These are phyloP conservation scores for Verticillium albo-atrum DNA, from an alignment of 2,329 filamentous ascomycete genomes.

Conservation along the genomic window DNA sequence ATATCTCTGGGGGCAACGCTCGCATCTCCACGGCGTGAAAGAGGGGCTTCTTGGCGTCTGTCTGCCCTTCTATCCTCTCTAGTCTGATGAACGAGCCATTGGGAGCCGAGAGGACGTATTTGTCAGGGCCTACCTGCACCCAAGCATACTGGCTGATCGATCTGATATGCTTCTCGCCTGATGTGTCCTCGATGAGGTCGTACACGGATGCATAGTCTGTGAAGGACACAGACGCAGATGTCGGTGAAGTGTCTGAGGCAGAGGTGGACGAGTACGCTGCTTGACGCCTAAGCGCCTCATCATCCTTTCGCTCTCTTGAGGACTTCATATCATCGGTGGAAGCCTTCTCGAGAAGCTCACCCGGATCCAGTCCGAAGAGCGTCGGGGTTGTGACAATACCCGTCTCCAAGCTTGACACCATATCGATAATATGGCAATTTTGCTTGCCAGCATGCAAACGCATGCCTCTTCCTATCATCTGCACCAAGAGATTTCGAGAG, in stretches of 20 bases:
- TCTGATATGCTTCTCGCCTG: constrained; percentile 73
- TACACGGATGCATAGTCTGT: constrained; percentile 91
- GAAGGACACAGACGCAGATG: constrained; percentile 60
- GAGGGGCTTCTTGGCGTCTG: constrained; percentile 5
- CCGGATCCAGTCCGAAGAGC: constrained; percentile 85
- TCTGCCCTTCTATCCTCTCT: constrained; percentile 31
- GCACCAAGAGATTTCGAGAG: constrained; percentile 88
- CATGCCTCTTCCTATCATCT: constrained; percentile 97
- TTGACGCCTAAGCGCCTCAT: constrained; percentile 29
- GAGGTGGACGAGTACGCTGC: constrained; percentile 10
- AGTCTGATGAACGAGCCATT: constrained; percentile 58
- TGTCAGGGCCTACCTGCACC: constrained; percentile 70
- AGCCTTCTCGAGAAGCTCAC: constrained; percentile 66
- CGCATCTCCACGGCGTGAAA: constrained; percentile 40
- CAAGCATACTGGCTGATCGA: constrained; percentile 71
- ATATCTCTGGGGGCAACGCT: constrained; percentile 34
- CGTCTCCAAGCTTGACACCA: constrained; percentile 79
- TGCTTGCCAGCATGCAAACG: constrained; percentile 74
- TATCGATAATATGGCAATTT: constrained; percentile 92
- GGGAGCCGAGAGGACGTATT: constrained; percentile 66
- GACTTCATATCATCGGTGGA: constrained; percentile 57
- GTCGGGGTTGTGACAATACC: constrained; percentile 90
- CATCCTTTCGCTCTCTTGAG: constrained; percentile 44
- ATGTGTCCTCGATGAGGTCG: constrained; percentile 80
- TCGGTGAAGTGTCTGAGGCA: background rate